phyloP scores from a whole-genome alignment of 208 protist genomes.

The Porcisia deanei region DNA sequence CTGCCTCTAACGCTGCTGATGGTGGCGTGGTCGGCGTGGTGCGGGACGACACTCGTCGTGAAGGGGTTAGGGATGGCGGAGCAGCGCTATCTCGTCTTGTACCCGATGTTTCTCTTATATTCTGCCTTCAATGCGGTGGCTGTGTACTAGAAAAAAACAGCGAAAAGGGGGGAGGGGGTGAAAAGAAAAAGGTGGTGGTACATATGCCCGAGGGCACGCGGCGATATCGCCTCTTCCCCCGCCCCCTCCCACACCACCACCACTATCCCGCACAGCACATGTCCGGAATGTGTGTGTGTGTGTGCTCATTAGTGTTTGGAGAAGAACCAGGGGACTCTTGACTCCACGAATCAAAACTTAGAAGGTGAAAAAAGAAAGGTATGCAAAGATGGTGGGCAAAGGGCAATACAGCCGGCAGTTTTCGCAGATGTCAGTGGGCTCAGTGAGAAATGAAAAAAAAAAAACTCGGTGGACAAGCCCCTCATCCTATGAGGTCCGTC shows the following conservation, averaged over 20 bases:
- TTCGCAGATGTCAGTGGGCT: background rate
- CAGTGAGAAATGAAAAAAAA: background rate
- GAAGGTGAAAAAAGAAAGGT: background rate
- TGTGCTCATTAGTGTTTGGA: background rate
- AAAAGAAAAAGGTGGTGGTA: too few species aligned
- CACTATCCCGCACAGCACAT: background rate
- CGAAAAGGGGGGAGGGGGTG: background rate
- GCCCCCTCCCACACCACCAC: background rate
- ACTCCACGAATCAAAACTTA: background rate
- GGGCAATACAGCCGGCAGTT: background rate
- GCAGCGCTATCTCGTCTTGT: conserved; percentile 79
- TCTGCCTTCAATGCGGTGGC: conserved; percentile 75
- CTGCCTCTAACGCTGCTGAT: conserved; percentile 47
- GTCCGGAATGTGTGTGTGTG: background rate
- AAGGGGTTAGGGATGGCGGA: conserved; percentile 59
- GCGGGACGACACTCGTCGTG: conserved; percentile 67
- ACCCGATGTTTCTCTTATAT: conserved; percentile 85
- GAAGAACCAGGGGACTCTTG: background rate
- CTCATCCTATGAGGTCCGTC: background rate
- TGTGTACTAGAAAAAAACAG: conserved; percentile 45
- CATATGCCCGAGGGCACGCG: too few species aligned
- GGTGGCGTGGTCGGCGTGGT: conserved; percentile 82
- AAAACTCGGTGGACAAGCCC: background rate
- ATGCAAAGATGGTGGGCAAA: too few species aligned
- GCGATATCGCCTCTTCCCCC: too few species aligned